Base-by-base conservation (phyloP, 148 eudicot species). In the Rhododendron henanense region DNA sequence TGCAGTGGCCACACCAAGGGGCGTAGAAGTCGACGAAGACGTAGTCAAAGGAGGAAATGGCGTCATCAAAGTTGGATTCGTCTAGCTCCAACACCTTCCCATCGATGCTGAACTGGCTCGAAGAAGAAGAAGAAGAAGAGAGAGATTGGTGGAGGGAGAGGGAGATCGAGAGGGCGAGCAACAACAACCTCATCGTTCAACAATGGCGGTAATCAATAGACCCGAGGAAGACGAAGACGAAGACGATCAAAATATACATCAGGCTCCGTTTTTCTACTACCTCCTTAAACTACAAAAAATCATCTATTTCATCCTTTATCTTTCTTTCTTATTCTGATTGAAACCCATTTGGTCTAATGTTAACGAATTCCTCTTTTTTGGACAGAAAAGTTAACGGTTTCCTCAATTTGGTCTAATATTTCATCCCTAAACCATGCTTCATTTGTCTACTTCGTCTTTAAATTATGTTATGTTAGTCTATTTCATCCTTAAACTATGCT, bases 1-100 rank as follows among this genome's bases (percentile, higher is more conserved):
- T 93, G 94, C 98, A 95, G 94, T 95, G 99, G 80, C 95, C 93
- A 81, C 98, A 97, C 99, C 99, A 94, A 48, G 96, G 96, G 37
- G 99, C 98, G 85, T 97, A 93, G 86, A 97, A 97, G 87, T 94
- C 98, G 61, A 95, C 96, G 85, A 97, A 92, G 81, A 97, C 76
- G 69, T 89, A 92, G 92, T 95, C 95, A 75, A 94, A 90, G 48
- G 92, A 57, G 9, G 98, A 93, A 71, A 97, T 93, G 9, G 98
- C 95, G 4, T 94, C 88, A 8, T 97, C 99, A 57, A 97, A 95
- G 83, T 94, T 97, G 51, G 95, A 93, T 14, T 94, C 98, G 79
- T 91, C 61, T 23, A 97, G 93, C 87, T 97, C 98, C 77, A 95
- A 88, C 47, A 95, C 98, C 85, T 78, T 93, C 44, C 98, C 99